Conservation (phyloP, 148 eudicot genomes). For the Mesembryanthemum crystallinum region DNA sequence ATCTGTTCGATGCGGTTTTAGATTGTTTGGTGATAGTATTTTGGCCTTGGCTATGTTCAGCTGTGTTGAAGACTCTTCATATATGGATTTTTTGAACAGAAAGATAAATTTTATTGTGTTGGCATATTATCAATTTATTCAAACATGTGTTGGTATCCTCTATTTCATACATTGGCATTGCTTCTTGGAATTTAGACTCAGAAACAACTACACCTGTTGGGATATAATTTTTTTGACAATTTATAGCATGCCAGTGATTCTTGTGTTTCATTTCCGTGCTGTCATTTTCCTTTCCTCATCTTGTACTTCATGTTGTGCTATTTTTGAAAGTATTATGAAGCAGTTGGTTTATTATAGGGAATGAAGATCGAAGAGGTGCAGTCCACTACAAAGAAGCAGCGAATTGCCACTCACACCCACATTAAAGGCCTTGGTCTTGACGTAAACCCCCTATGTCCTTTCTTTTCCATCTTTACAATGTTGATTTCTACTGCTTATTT, state of each 20-base stretch:
- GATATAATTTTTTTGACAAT: too few species aligned
- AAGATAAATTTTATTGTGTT: too few species aligned
- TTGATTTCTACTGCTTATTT: too few species aligned
- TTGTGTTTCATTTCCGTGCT: neutral
- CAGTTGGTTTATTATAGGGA: neutral
- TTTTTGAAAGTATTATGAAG: neutral
- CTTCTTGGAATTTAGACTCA: neutral
- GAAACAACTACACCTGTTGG: neutral
- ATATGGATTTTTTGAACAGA: too few species aligned
- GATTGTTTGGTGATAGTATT: too few species aligned
- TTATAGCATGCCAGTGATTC: neutral
- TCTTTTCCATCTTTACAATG: neutral
- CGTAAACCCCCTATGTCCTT: slow-evolving; percentile 29
- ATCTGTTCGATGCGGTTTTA: too few species aligned
- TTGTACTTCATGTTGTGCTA: neutral
- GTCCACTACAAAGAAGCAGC: slow-evolving; percentile 88
- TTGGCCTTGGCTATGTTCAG: too few species aligned
- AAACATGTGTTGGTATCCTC: neutral
- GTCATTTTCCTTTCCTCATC: neutral
- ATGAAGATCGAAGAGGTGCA: slow-evolving; percentile 67
- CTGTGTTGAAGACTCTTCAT: too few species aligned
- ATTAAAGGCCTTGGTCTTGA: slow-evolving; percentile 97
- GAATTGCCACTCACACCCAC: slow-evolving; percentile 93
- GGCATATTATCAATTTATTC: neutral
- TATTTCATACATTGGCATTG: neutral